phyloP scores from a whole-genome alignment of 805 yeast species.

The Candida dendrica region DNA sequence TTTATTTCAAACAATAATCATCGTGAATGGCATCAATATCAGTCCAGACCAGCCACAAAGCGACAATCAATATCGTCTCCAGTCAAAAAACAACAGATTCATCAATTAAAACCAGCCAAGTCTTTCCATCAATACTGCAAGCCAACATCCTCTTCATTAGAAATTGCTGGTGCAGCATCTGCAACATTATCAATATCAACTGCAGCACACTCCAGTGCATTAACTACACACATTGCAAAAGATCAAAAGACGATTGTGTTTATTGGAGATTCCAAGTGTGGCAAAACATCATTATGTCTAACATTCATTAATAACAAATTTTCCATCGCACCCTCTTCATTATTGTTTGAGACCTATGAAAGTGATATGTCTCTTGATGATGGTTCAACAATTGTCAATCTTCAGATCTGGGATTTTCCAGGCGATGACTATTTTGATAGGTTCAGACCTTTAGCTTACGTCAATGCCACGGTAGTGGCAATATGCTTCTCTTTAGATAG shows the following conservation, averaged over 20 bases:
- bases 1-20: not conserved
- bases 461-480: slow-evolving; percentile 29
- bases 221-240: no score
- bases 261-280: slow-evolving; percentile 21
- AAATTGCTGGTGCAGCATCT: not conserved
- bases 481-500: slow-evolving; percentile 31
- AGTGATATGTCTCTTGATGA: slow-evolving; percentile 8
- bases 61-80: not conserved
- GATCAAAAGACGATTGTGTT: slow-evolving; percentile 8
- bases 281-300: slow-evolving; percentile 18
- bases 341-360: slow-evolving; percentile 17
- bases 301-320: slow-evolving; percentile 13
- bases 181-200: not conserved
- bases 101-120: no score
- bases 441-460: slow-evolving; percentile 35
- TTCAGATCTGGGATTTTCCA: slow-evolving; percentile 35
- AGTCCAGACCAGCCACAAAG: not conserved
- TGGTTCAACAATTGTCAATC: slow-evolving; percentile 19
- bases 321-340: slow-evolving; percentile 3
- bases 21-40: not conserved
- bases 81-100: not conserved
- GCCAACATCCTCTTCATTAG: not conserved
- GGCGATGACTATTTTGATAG: slow-evolving; percentile 32
- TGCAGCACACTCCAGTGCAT: not conserved
- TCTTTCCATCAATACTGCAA: no score